These are phyloP conservation scores for Cinnamomum chago DNA, from an alignment of 164 flowering plant genomes.

Conservation along the genomic window DNA sequence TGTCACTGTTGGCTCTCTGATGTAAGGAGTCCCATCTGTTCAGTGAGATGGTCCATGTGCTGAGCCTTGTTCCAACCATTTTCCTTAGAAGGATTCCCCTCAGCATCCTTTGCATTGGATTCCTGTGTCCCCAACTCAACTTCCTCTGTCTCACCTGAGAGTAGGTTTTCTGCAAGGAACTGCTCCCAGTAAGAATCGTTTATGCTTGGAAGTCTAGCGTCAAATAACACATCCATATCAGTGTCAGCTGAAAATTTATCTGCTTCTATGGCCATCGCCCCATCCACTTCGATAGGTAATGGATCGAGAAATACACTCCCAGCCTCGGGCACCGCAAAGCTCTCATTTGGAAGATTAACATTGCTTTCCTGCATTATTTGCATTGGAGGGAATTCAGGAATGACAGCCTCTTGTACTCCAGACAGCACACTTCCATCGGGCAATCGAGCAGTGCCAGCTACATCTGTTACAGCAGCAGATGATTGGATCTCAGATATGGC, in stretches of 20 bases:
- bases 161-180: conserved; percentile 36
- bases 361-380: conserved; percentile 33
- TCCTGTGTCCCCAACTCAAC: conserved; percentile 32
- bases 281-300: conserved; percentile 31
- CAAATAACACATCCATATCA: conserved; percentile 43
- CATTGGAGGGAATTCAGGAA: conserved; percentile 43
- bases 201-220: conserved; percentile 31
- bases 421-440: conserved; percentile 25
- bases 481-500: conserved; percentile 42
- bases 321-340: conserved; percentile 24
- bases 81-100: conserved; percentile 25
- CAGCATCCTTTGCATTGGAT: conserved; percentile 22
- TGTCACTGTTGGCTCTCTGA: conserved; percentile 41
- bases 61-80: conserved; percentile 59
- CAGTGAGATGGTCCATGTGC: conserved; percentile 67
- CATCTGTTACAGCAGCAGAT: conserved; percentile 26
- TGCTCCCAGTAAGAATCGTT: conserved; percentile 68
- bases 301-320: conserved; percentile 37
- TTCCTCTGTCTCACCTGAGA: conserved; percentile 35
- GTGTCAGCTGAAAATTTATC: conserved; percentile 39
- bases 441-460: conserved; percentile 23
- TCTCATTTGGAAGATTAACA: conserved; percentile 28
- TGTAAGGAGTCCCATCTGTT: conserved; percentile 72
- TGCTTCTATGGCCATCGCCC: conserved; percentile 33
- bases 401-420: conserved; percentile 34